Evolutionary conservation across 192 early-diverging fungal genomes (phyloP).

Genomic region (Coemansia sp.): DNA sequence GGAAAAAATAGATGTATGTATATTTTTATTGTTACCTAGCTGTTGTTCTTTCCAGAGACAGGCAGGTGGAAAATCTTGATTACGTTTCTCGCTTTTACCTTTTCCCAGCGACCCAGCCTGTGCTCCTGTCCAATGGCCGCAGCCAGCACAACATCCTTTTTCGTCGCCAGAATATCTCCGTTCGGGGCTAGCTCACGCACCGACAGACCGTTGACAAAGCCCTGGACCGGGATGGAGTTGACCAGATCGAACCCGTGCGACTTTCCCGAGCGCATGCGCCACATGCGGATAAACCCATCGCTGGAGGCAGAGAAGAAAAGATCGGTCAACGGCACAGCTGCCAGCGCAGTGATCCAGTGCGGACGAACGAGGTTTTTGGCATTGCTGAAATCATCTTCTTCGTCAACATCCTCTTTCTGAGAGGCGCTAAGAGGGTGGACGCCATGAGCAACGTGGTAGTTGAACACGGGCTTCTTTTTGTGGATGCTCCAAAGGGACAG

Average conservation of each 20-base stretch:
- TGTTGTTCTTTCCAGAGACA: too few species aligned
- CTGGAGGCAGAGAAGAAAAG: slow-evolving; percentile 88
- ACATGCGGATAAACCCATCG: slow-evolving; percentile 85
- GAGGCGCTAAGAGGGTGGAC: slow-evolving; percentile 31
- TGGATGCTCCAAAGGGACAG: slow-evolving; percentile 92
- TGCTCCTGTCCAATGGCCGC: slow-evolving; percentile 88
- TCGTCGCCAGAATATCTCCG: slow-evolving; percentile 13
- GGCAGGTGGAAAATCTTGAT: slow-evolving; percentile 69
- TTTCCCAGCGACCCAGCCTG: slow-evolving; percentile 86
- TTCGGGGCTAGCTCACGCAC: slow-evolving; percentile 28
- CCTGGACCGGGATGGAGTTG: slow-evolving; percentile 62
- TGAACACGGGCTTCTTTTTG: slow-evolving; percentile 92
- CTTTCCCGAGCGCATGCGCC: slow-evolving; percentile 77
- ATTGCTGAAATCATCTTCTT: neutral
- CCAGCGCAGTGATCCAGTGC: slow-evolving; percentile 88
- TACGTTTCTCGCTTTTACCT: slow-evolving; percentile 77
- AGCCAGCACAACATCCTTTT: slow-evolving; percentile 56
- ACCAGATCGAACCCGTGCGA: slow-evolving; percentile 56
- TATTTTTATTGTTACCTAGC: neutral
- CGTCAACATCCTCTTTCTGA: neutral
- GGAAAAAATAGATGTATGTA: too few species aligned
- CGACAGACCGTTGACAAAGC: slow-evolving; percentile 59
- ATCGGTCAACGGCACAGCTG: slow-evolving; percentile 81
- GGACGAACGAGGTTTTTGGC: slow-evolving; percentile 26
- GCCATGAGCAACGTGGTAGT: slow-evolving; percentile 77